These are phyloP conservation scores for Combretum micranthum DNA, from an alignment of 345 rosid species.

Conservation along the genomic window DNA sequence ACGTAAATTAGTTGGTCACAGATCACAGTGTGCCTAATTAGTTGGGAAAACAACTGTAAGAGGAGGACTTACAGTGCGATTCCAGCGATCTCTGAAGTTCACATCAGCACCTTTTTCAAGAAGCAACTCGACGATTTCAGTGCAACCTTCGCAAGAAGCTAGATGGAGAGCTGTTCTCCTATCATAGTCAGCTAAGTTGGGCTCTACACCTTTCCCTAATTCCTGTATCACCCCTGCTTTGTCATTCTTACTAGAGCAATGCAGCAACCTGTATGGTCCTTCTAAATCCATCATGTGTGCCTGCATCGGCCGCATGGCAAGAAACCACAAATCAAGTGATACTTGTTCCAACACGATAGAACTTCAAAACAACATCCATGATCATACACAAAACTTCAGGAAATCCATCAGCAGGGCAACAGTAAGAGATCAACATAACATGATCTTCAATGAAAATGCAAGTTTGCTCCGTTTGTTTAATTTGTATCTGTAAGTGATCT, in stretches of 20 bases:
- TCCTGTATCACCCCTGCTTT: conserved; percentile 42
- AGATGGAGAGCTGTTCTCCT: conserved; percentile 65
- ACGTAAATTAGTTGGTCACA: too few relatives aligned
- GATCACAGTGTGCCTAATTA: too few relatives aligned
- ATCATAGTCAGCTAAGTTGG: conserved; percentile 48
- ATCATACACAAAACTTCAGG: too few relatives aligned
- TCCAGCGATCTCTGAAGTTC: conserved; percentile 54
- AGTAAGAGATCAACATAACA: too few relatives aligned
- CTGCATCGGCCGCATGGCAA: conserved; percentile 16
- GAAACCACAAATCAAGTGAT: not conserved
- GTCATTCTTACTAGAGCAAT: conserved; percentile 47
- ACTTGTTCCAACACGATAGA: not conserved
- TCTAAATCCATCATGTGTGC: conserved; percentile 23
- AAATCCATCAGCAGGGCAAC: too few relatives aligned
- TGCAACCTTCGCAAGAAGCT: conserved; percentile 56
- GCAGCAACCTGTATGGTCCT: conserved; percentile 42
- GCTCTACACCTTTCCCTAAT: conserved; percentile 39
- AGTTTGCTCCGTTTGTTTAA: too few relatives aligned
- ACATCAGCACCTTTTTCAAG: conserved; percentile 55
- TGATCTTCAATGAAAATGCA: too few relatives aligned
- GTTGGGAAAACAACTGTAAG: not conserved
- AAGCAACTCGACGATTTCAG: conserved; percentile 41
- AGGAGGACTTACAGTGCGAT: conserved; percentile 48
- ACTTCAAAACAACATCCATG: too few relatives aligned
- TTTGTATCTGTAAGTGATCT: too few relatives aligned